Evolutionary conservation across 352 stramenopile species (phyloP), one percentile per base, ranked within the genome.

Genomic region (Globisporangium yorkense): DNA sequence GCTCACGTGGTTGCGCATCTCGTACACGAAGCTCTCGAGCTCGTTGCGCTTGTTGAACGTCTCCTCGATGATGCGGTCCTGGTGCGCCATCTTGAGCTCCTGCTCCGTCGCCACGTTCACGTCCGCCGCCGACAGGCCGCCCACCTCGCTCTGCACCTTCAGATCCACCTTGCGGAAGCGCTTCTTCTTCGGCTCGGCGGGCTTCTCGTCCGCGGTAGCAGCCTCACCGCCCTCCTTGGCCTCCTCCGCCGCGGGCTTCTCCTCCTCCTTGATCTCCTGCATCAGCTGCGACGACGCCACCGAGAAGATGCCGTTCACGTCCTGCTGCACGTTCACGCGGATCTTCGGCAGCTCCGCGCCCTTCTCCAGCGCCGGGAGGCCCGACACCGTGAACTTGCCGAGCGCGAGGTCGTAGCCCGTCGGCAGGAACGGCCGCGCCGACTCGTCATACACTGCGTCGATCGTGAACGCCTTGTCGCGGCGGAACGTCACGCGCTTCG

Each of bases 11-110:
- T 99, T 97, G 54, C 97, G 92, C 96, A 99, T 98, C 69, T 96
- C 88, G 79, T 99, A 99, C 68, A 99, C 97, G 72, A 99, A 99
- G 45, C 89, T 97, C 72, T 99, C 97, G 33, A 99, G 83, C 70
- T 99, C 97, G 74, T 99, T 99, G 62, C 96, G 86, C 80, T 98
- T 99, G 81, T 99, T 98, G 55, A 96, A 87, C 27, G 97, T 99
- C 75, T 99, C 96, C 49, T 90, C 74, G 20, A 99, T 95, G 39
- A 99, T 76, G 57, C 94, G 89, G 72, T 99, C 96, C 71, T 97
- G 82, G 72, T 97, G 90, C 20, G 95, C 87, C 96, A 99, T 98
- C 48, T 87, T 81, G 15, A 98, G 84, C 77, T 99, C 96, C 56
- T 90, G 77, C 71, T 98, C 92, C 39, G 84, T 87, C 35, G 82